phyloP scores from a whole-genome alignment of 805 yeast species.

The Hemisphaericaspora nanyangensis region DNA sequence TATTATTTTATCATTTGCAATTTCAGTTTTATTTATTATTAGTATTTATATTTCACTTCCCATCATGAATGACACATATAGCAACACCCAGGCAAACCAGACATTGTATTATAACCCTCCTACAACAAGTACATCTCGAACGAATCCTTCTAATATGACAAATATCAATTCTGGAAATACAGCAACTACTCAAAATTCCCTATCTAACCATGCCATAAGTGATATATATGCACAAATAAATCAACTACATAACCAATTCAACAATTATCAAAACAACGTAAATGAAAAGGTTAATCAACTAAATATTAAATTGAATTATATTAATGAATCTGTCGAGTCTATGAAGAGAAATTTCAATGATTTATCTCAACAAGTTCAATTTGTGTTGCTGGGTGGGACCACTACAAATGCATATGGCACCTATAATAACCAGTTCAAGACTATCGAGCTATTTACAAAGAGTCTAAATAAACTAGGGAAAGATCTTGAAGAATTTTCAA shows the following conservation, averaged over 20 bases:
- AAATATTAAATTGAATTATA: conserved; percentile 13
- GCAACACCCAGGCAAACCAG: conserved; percentile 1
- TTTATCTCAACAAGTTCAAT: conserved; percentile 9
- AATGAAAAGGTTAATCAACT: conserved; percentile 20
- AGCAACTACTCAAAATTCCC: not conserved
- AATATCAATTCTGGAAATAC: not conserved
- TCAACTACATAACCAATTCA: conserved; percentile 14
- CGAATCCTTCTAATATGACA: not conserved
- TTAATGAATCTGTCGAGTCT: conserved; percentile 11
- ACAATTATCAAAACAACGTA: conserved; percentile 14
- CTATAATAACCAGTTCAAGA: conserved; percentile 9
- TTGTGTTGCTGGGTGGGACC: conserved; percentile 6
- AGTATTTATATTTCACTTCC: not conserved
- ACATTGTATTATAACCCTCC: conserved; percentile 4
- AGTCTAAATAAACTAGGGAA: conserved; percentile 17
- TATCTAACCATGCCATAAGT: conserved; percentile 3
- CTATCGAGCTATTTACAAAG: conserved; percentile 17
- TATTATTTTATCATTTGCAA: too few species aligned
- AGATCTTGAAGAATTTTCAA: conserved; percentile 18
- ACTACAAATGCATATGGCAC: not conserved
- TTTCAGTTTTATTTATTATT: not conserved
- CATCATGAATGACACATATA: conserved; percentile 4
- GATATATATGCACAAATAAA: conserved; percentile 14
- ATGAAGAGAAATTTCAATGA: conserved; percentile 9
- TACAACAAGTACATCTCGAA: not conserved